Conservation (phyloP, 129 eudicot species). For the Arctium minus region DNA sequence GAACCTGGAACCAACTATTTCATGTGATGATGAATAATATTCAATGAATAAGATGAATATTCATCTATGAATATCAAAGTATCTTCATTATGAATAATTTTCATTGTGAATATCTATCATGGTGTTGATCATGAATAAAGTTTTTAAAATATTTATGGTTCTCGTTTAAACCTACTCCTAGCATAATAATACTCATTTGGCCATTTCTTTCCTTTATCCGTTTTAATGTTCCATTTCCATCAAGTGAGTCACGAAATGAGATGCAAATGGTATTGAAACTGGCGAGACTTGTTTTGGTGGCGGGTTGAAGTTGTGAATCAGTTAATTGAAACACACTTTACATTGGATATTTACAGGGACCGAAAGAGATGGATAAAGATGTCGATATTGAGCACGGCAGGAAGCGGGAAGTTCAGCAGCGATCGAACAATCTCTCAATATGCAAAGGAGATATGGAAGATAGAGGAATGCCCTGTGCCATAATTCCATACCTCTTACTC, state of each 20-base stretch:
- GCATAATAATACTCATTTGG: not conserved
- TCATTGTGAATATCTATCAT: no score
- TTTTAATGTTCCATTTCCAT: not conserved
- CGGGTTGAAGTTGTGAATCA: not conserved
- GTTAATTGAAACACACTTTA: not conserved
- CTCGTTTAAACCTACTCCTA: no score
- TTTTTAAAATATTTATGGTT: not conserved
- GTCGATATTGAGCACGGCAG: slow-evolving; percentile 97
- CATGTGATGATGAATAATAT: not conserved
- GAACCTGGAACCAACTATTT: not conserved
- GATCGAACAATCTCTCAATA: slow-evolving; percentile 94
- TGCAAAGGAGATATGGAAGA: slow-evolving; percentile 91
- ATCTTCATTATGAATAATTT: not conserved
- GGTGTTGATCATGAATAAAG: not conserved
- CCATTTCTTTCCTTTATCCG: not conserved
- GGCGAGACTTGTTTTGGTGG: no score
- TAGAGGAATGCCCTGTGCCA: slow-evolving; percentile 67
- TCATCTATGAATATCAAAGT: not conserved
- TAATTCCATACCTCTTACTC: slow-evolving; percentile 13
- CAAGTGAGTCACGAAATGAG: not conserved
- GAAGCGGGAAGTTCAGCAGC: slow-evolving; percentile 97
- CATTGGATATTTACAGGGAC: slow-evolving; percentile 54
- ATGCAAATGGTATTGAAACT: not conserved
- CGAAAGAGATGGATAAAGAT: slow-evolving; percentile 88
- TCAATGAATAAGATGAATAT: not conserved